These are phyloP conservation scores for Candida arabinofermentans DNA, from an alignment of 805 yeast species.

Conservation along the genomic window DNA sequence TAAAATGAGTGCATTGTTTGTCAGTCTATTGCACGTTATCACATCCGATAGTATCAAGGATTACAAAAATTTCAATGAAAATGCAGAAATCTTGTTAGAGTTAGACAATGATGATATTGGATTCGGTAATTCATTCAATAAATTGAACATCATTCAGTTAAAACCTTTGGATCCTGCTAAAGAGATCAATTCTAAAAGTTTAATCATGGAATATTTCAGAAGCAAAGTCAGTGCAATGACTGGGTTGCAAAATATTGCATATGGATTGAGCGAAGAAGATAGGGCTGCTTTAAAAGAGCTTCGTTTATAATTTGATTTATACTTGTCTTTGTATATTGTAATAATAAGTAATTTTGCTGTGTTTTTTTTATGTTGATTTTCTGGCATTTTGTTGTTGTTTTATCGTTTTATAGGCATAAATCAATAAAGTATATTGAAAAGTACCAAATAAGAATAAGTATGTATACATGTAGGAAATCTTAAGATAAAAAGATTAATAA, in stretches of 20 bases:
- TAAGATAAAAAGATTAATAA: too few relatives aligned
- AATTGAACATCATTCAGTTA: slow-evolving; percentile 56
- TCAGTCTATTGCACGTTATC: slow-evolving; percentile 35
- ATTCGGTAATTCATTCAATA: slow-evolving; percentile 84
- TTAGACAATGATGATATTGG: slow-evolving; percentile 54
- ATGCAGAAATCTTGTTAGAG: slow-evolving; percentile 51
- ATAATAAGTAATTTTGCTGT: not conserved
- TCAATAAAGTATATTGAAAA: too few relatives aligned
- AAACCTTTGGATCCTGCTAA: slow-evolving; percentile 71
- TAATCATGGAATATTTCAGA: slow-evolving; percentile 34
- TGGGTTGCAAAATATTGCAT: slow-evolving; percentile 9
- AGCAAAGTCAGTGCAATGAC: slow-evolving; percentile 18
- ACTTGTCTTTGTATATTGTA: not conserved
- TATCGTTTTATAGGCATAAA: too few relatives aligned
- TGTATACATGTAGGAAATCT: too few relatives aligned
- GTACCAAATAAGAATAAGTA: too few relatives aligned
- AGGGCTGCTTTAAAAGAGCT: slow-evolving; percentile 9
- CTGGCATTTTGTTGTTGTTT: too few relatives aligned
- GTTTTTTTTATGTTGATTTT: not conserved
- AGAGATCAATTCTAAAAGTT: slow-evolving; percentile 33
- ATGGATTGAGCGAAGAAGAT: slow-evolving; percentile 18
- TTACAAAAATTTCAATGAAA: slow-evolving; percentile 32
- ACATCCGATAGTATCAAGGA: slow-evolving; percentile 33
- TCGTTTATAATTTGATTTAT: slow-evolving; percentile 6
- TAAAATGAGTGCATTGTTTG: slow-evolving; percentile 40